phyloP scores from a whole-genome alignment of 139 green algal species.

The Tetradesmus obliquus region DNA sequence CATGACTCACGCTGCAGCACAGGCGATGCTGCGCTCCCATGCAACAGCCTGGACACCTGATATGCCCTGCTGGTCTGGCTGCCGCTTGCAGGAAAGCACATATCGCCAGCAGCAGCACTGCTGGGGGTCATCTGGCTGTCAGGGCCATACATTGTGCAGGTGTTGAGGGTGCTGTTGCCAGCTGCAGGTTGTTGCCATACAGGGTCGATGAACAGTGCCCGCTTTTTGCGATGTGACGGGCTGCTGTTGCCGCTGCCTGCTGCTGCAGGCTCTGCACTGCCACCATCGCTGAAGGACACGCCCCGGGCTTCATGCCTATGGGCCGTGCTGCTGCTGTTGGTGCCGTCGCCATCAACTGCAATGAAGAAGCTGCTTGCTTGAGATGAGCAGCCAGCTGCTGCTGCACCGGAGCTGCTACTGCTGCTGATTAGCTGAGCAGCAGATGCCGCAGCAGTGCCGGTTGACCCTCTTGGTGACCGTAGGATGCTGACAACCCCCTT shows the following conservation, averaged over 20 bases:
- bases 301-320: background rate
- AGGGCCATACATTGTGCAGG: background rate
- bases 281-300: background rate
- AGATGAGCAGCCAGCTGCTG: background rate
- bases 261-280: background rate
- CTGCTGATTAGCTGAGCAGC: background rate
- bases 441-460: background rate
- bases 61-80: background rate
- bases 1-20: background rate
- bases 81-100: background rate
- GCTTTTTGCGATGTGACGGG: background rate
- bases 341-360: background rate
- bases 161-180: background rate
- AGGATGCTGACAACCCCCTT: background rate
- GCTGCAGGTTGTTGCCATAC: background rate
- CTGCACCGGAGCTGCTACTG: background rate
- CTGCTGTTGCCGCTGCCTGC: background rate
- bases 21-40: background rate
- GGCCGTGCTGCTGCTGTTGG: background rate
- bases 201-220: background rate
- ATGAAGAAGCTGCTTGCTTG: background rate
- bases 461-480: background rate
- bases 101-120: background rate
- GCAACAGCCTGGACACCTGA: background rate
- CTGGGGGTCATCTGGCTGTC: background rate